A percentile compares a stretch with the other conserved stretches of the same genome.
These are phyloP conservation scores for Lavandula angustifolia DNA, from an alignment of 257 asterid genomes.

Conservation along the genomic window DNA sequence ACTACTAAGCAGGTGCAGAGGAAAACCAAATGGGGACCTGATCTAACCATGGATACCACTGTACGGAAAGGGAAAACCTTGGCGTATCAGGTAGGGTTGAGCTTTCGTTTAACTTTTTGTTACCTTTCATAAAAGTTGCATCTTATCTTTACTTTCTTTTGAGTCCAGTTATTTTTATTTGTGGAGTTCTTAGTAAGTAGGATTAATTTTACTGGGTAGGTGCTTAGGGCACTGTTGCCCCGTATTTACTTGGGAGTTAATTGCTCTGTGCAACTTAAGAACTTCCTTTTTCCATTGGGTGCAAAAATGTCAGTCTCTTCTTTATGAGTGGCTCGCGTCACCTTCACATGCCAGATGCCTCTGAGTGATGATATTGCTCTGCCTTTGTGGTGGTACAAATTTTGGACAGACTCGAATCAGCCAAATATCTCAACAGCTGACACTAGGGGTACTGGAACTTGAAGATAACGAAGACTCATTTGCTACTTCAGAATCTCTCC, in stretches of 20 bases:
- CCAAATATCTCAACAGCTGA: slow-evolving; percentile 77
- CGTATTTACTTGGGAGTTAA: slow-evolving; percentile 34
- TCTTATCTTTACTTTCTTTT: slow-evolving; percentile 10
- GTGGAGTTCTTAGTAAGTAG: slow-evolving; percentile 28
- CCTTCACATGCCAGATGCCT: slow-evolving; percentile 57
- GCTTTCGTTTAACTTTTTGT: slow-evolving; percentile 5
- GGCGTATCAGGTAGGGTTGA: slow-evolving; percentile 77
- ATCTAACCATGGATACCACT: slow-evolving; percentile 63
- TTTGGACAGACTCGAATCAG: slow-evolving; percentile 90
- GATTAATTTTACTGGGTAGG: slow-evolving; percentile 24
- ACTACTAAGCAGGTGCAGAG: slow-evolving; percentile 51
- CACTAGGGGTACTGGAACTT: slow-evolving; percentile 53
- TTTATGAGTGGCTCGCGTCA: slow-evolving; percentile 60
- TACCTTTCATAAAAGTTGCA: not conserved
- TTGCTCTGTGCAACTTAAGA: slow-evolving; percentile 44
- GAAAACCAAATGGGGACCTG: slow-evolving; percentile 96
- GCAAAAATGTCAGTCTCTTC: slow-evolving; percentile 47
- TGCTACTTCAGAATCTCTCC: slow-evolving; percentile 38
- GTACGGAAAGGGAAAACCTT: slow-evolving; percentile 76
- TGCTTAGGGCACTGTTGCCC: slow-evolving; percentile 34
- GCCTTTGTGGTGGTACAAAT: slow-evolving; percentile 63
- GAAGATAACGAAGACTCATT: slow-evolving; percentile 43
- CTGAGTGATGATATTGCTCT: slow-evolving; percentile 73
- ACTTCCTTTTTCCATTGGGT: slow-evolving; percentile 46
- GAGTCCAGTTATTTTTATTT: not conserved